phyloP scores from a whole-genome alignment of 179 eudicot genomes.

The Beta corolliflora region DNA sequence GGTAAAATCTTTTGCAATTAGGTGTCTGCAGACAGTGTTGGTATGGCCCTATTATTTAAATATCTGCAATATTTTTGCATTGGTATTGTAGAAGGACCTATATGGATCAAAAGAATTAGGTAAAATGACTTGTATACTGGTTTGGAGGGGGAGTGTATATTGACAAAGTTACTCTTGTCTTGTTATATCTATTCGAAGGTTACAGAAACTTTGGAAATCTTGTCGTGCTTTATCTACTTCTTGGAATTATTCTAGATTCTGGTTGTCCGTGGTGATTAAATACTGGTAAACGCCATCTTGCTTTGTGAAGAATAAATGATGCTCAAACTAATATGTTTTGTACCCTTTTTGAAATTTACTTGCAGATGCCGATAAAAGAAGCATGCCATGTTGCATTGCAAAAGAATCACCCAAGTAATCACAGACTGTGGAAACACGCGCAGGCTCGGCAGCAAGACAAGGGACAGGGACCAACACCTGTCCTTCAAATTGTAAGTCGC shows the following conservation, averaged over 20 bases:
- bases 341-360: slow-evolving; percentile 4
- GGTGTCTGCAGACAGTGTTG: background rate
- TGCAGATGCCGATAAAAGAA: slow-evolving; percentile 95
- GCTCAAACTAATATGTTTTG: background rate
- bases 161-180: too few species aligned
- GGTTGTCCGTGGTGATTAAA: background rate
- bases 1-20: background rate
- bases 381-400: slow-evolving; percentile 98
- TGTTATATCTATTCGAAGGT: too few species aligned
- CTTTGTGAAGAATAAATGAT: background rate
- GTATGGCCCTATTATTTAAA: background rate
- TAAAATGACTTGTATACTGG: too few species aligned
- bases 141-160: too few species aligned
- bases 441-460: slow-evolving; percentile 84
- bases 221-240: background rate
- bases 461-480: slow-evolving; percentile 79
- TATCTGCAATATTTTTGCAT: background rate
- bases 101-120: too few species aligned
- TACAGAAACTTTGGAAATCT: too few species aligned
- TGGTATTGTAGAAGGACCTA: too few species aligned
- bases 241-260: background rate
- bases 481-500: slow-evolving; percentile 86
- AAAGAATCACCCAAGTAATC: slow-evolving; percentile 76
- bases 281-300: background rate
- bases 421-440: slow-evolving; percentile 95